A percentile compares a stretch with the other conserved stretches of the same genome.
Evolutionary conservation across 306 rosid genomes (phyloP).

Genomic region (Begonia masoniana): DNA sequence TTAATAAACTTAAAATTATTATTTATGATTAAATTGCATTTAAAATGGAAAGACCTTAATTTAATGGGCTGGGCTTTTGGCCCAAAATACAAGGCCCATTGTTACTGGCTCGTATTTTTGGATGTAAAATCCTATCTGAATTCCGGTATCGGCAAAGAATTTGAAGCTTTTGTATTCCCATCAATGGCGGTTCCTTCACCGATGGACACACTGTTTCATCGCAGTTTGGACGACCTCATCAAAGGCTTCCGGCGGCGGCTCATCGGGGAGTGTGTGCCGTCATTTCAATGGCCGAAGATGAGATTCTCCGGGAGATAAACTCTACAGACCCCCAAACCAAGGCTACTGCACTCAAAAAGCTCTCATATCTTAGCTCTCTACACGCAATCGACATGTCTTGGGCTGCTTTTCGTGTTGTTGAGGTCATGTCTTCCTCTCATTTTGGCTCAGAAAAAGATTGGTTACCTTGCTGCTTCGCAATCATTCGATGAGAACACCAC

Average conservation of each 20-base stretch:
- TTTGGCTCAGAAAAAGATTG: slow-evolving; percentile 67
- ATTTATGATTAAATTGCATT: no score
- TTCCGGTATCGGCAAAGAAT: neutral
- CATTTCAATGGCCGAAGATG: slow-evolving; percentile 66
- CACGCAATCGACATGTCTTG: slow-evolving; percentile 74
- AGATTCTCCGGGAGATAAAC: slow-evolving; percentile 85
- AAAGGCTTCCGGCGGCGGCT: slow-evolving; percentile 62
- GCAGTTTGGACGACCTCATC: slow-evolving; percentile 69
- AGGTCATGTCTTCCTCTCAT: slow-evolving; percentile 76
- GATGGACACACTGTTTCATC: slow-evolving; percentile 86
- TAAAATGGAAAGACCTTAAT: no score
- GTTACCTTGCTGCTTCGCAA: slow-evolving; percentile 63
- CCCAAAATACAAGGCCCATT: no score
- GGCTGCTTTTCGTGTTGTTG: slow-evolving; percentile 87
- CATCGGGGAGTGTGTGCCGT: slow-evolving; percentile 45
- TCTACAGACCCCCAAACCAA: slow-evolving; percentile 66
- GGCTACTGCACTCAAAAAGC: slow-evolving; percentile 65
- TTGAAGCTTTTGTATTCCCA: neutral
- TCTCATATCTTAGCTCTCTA: slow-evolving; percentile 54
- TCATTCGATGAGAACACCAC: slow-evolving; percentile 63
- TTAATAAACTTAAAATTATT: no score
- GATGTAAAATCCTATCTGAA: slow-evolving; percentile 5
- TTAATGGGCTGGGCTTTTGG: no score
- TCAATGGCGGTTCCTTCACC: slow-evolving; percentile 68
- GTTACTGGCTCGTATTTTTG: neutral